Evolutionary conservation across 192 early-diverging fungal species (phyloP), one percentile per base, ranked within the genome.

Genomic region (Borealophlyctis nickersoniae): DNA sequence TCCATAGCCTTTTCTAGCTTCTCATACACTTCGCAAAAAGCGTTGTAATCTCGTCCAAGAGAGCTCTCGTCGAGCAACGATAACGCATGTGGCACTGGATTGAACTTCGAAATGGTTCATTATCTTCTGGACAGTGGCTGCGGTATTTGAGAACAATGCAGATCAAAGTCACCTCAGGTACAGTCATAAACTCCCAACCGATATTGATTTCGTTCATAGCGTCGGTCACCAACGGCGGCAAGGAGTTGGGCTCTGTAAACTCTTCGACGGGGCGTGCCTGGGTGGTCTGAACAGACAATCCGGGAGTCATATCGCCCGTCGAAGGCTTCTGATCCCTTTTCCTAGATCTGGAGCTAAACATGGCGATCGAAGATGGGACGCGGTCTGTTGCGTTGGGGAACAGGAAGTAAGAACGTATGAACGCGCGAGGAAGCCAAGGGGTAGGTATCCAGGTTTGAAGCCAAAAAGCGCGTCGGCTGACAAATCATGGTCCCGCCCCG

Each of bases 101-200:
- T 84, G 64, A 86, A 86, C 84, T 84, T 28, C 23, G 32, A 35
- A 30, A 50, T 51, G 52, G 52, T 49, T 14, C 26, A 58, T 16
- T 26, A 39, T n/a, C 7, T 29, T 30, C 22, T 35, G 34, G 19
- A 45, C 19, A 48, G 2, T 22, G 39, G n/a, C 69, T 7, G 33
- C 9, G 35, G 19, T 35, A 30, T 24, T 53, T n/a, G n/a, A n/a
- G n/a, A n/a, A n/a, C n/a, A n/a, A n/a, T n/a, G n/a, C 0, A 63
- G 59, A 74, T 14, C 5, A 62, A 16, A 19, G 58, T 49, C 32
- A 79, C 83, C n/a, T 81, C 63, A 7, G 69, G 51, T 11, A 26
- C 36, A 14, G 74, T 78, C 78, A 86, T 83, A 62, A 83, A 83
- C 52, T 73, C 73, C 83, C 83, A 84, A n/a, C 55, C 54, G 9